Conservation (phyloP, 768 basidiomycete genomes). For the Clavaria fumosa region DNA sequence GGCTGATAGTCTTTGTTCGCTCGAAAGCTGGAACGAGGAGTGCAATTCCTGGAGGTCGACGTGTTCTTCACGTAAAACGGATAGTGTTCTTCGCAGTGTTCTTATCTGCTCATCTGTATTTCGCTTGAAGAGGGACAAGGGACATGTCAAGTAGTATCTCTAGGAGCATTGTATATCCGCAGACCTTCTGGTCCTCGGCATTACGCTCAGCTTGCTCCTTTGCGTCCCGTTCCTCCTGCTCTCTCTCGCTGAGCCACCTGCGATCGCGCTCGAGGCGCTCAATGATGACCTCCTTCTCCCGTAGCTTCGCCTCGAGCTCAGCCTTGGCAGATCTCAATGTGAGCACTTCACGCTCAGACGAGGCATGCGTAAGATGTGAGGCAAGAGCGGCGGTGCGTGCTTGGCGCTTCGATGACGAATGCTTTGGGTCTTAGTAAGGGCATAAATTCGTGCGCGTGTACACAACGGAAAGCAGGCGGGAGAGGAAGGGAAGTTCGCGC, state of each 20-base stretch:
- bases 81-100: conserved; percentile 31
- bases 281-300: conserved; percentile 46
- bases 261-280: conserved; percentile 59
- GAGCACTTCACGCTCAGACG: conserved; percentile 53
- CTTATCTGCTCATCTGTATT: conserved; percentile 37
- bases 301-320: conserved; percentile 52
- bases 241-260: conserved; percentile 51
- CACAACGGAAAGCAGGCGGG: conserved; percentile 1
- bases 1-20: conserved; percentile 32
- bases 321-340: conserved; percentile 43
- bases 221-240: conserved; percentile 52
- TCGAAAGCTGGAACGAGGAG: conserved; percentile 29
- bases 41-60: conserved; percentile 48
- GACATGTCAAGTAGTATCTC: too few relatives aligned
- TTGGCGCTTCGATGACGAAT: conserved; percentile 50
- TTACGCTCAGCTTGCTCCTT: conserved; percentile 37
- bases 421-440: conserved; percentile 37
- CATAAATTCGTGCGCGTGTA: conserved; percentile 8
- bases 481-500: not conserved
- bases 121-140: conserved; percentile 22
- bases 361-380: conserved; percentile 42
- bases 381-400: conserved; percentile 50
- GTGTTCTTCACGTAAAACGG: conserved; percentile 37
- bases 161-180: too few relatives aligned
- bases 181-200: too few relatives aligned